Base-by-base conservation (phyloP, 345 rosid genomes). In the Ricinus communis region DNA sequence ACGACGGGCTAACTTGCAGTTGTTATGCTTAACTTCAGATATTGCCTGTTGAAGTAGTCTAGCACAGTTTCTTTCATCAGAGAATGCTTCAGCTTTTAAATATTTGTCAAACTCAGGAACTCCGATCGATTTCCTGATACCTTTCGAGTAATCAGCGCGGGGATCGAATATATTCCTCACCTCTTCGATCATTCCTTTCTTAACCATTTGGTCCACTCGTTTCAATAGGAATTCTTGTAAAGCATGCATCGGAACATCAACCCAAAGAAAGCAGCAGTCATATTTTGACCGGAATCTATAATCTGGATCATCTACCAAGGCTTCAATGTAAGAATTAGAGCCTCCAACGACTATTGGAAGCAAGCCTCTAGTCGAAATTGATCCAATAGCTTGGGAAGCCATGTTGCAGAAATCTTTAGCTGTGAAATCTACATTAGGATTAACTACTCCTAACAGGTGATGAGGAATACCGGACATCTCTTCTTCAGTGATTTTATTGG, bases 291-390 rank as follows among this genome's bases (percentile, higher is more conserved):
- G 69, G 47, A 83, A 84, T 60, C 71, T 59, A 4, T 47, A 73
- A 22, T 83, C 79, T 38, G 49, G 38, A 5, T 78, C 77, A 12
- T 82, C 86, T 18, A 88, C 73, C 38, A 91, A 81, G 25, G 93
- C 85, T 65, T 93, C 87, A 5, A 90, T 70, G 79, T 79, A 88
- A 0, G 97, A 88, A 82, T 87, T 93, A 11, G 97, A 91, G 53
- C 98, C 97, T 14, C 98, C 98, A 3, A 82, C 96, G 36, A 93
- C 70, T 36, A 93, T 69, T 2, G 97, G 98, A 47, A 86, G 84
- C 70, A 78, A 75, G 3, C 90, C 85, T 1, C 87, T 88, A 10
- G 73, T 69, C n/a, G 67, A 31, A 19, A 85, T 91, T 5, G 85
- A 83, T 18, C 82, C 83, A 27, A 86, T 71, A 0, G 83, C 73